Percentiles rank a stretch among this genome's conserved stretches.
These are phyloP conservation scores for Taxillus chinensis DNA, from an alignment of 164 flowering plant species.

Conservation along the genomic window DNA sequence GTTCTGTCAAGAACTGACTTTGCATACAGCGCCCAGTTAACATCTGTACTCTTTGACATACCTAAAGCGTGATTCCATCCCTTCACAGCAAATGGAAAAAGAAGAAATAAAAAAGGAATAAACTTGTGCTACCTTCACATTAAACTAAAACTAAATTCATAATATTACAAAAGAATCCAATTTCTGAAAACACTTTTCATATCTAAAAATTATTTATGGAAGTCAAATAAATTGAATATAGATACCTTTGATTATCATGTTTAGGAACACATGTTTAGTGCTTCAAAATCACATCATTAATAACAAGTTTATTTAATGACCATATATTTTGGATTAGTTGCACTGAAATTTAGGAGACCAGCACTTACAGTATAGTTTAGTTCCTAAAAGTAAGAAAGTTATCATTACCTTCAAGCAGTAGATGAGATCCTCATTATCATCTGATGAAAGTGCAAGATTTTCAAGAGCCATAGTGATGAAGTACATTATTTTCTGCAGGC, in stretches of 20 bases:
- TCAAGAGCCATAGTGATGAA: conserved; percentile 75
- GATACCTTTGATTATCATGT: no score
- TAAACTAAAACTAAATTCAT: no score
- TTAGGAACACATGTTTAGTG: no score
- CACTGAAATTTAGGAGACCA: background rate
- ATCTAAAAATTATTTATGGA: no score
- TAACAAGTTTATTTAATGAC: no score
- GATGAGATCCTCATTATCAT: conserved; percentile 86
- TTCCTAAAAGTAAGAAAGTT: conserved; percentile 5
- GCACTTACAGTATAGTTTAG: no score
- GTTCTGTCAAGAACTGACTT: conserved; percentile 95
- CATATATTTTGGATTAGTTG: conserved; percentile 25
- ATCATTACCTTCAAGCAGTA: conserved; percentile 79
- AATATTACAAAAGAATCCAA: no score
- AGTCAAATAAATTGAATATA: no score
- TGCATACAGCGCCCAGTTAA: conserved; percentile 81
- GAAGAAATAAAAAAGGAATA: no score
- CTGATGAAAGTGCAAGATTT: conserved; percentile 77
- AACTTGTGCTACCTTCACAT: no score
- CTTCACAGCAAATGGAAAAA: conserved; percentile 23
- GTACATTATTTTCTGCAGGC: conserved; percentile 79
- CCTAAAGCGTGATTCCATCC: conserved; percentile 69
- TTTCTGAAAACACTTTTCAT: no score
- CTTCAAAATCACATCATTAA: no score
- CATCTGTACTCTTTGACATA: conserved; percentile 45